phyloP scores from a whole-genome alignment of 805 yeast species.

The Ogataea nitratoaversa region DNA sequence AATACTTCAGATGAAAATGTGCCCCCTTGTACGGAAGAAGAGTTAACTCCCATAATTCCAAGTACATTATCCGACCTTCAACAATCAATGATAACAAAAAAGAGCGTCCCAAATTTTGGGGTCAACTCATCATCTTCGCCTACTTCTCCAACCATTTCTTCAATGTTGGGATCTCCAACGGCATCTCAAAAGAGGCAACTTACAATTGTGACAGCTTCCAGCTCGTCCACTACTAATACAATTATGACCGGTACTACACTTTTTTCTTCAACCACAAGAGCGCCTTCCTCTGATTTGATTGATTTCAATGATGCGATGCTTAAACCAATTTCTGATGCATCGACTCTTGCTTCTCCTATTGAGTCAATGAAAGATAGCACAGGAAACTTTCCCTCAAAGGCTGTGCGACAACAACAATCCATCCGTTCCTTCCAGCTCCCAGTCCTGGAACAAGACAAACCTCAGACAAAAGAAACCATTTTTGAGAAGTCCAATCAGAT shows the following conservation, averaged over 20 bases:
- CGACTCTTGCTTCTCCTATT: conserved; percentile 3
- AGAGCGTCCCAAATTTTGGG: not conserved
- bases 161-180: not conserved
- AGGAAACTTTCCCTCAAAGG: conserved; percentile 1
- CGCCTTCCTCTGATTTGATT: conserved; percentile 3
- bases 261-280: conserved; percentile 3
- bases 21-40: conserved; percentile 27
- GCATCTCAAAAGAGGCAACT: conserved; percentile 5
- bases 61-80: conserved; percentile 5
- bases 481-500: conserved; percentile 30
- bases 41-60: conserved; percentile 25
- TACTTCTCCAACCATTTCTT: conserved; percentile 3
- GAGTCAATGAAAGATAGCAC: conserved; percentile 7
- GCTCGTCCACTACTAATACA: conserved; percentile 15
- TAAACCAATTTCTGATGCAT: conserved; percentile 9
- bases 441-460: conserved; percentile 1
- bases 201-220: conserved; percentile 7
- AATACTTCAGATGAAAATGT: conserved; percentile 24
- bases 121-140: conserved; percentile 2
- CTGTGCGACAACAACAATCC: not conserved
- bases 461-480: conserved; percentile 16
- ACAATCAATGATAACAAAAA: conserved; percentile 4
- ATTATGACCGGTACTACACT: conserved; percentile 4
- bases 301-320: conserved; percentile 5
- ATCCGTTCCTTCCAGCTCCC: not conserved